A percentile compares a stretch with the other conserved stretches of the same genome.
Conservation (phyloP, 2,329 filamentous ascomycete genomes). For the Fusarium pilosicola region DNA sequence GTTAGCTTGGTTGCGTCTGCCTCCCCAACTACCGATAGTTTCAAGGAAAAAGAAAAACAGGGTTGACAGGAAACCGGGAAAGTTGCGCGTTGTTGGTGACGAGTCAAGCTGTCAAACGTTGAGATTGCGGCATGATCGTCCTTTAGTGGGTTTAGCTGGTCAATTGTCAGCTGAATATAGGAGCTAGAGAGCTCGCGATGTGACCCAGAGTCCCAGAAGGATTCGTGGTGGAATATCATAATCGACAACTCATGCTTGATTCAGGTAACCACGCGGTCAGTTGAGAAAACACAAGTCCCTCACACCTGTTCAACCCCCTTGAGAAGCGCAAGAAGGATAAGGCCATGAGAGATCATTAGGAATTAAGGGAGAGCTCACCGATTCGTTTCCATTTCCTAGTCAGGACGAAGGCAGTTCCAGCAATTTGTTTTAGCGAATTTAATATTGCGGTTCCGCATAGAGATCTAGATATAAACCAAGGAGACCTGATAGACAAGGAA, state of each 20-base stretch:
- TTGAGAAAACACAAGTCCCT: not conserved
- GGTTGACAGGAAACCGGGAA: constrained; percentile 19
- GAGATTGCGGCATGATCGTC: constrained; percentile 22
- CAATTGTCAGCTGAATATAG: constrained; percentile 16
- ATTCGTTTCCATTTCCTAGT: not conserved
- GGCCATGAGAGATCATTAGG: not conserved
- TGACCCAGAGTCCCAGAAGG: constrained; percentile 4
- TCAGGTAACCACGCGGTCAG: not conserved
- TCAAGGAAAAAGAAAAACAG: constrained; percentile 10
- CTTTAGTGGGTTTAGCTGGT: constrained; percentile 5
- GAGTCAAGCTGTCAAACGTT: constrained; percentile 33
- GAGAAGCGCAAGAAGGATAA: not conserved
- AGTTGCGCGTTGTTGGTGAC: constrained; percentile 11
- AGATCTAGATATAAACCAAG: not conserved
- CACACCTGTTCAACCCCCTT: not conserved
- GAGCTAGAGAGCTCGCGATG: constrained; percentile 20
- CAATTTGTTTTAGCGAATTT: constrained; percentile 6
- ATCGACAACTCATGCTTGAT: constrained; percentile 16
- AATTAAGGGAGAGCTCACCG: not conserved
- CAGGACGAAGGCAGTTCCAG: not conserved
- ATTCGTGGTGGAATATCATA: constrained; percentile 16
- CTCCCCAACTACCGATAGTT: constrained; percentile 19
- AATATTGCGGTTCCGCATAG: constrained; percentile 6
- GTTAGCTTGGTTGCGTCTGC: not conserved
- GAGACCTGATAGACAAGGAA: constrained; percentile 9